Evolutionary conservation across 1,284 basidiomycete genomes (phyloP), one percentile per base, ranked within the genome.

Genomic region (Stygiomarasmius scandens): DNA sequence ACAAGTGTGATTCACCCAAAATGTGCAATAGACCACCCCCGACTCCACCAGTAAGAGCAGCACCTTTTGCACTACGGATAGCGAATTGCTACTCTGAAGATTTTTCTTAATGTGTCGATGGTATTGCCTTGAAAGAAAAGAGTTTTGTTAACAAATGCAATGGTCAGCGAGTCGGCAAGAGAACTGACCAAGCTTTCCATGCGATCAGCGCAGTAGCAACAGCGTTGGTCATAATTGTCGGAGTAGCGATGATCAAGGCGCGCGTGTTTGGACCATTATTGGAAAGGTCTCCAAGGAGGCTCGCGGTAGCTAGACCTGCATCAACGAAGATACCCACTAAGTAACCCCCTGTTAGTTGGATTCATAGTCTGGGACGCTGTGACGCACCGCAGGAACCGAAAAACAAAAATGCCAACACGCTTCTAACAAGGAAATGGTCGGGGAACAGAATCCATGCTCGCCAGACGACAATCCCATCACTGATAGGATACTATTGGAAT

Each of bases 361-460:
- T 34, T 34, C 32, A 34, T 14, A 14, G 32, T 34, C 32, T n/a
- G n/a, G n/a, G n/a, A 34, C 32, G 32, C 14, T 14, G 32, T 48
- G 12, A 49, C 34, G 11, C 38, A 51, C 49, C 49, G 6, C 32
- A 36, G 25, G 32, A 51, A 38, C 32, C 24, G 38, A 51, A 32
- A 14, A 51, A 22, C 22, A 19, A 51, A 23, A 51, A 23, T 5
- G 32, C 23, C 38, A 51, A 20, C 16, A 25, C 19, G 2, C 20
- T 11, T 25, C 25, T 38, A 23, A 51, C 34, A 11, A 24, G 3
- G 20, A 24, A 20, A 22, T 38, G 19, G 11, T 41, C 10, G 8
- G 49, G 49, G n/a, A 22, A 51, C 32, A 51, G 20, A 20, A 51
- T 51, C 49, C 49, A 51, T 36, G 49, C 49, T 38, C 49, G 49